Conservation (phyloP, 2,329 filamentous ascomycete species). For the Coniochaeta sp. region DNA sequence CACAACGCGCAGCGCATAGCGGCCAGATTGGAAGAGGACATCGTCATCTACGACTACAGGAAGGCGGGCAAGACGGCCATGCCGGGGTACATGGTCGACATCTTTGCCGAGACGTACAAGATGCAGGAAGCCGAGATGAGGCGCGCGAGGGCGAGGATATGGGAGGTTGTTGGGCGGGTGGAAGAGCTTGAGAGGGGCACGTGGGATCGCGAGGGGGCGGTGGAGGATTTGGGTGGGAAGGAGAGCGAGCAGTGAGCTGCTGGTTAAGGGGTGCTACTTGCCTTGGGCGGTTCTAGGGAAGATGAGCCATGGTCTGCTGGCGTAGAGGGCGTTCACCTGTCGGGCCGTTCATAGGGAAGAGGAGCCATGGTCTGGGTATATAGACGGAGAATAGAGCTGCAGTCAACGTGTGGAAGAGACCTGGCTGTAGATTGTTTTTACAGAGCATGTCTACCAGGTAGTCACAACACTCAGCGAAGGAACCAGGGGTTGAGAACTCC, state of each 20-base stretch:
- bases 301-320: no score
- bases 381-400: no score
- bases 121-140: slow-evolving; percentile 49
- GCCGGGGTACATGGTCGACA: slow-evolving; percentile 31
- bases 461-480: no score
- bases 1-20: slow-evolving; percentile 66
- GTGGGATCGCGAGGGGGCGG: slow-evolving; percentile 66
- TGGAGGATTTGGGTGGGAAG: slow-evolving; percentile 46
- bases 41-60: slow-evolving; percentile 65
- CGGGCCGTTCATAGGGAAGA: no score
- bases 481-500: no score
- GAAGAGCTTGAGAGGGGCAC: slow-evolving; percentile 60
- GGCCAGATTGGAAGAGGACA: slow-evolving; percentile 69
- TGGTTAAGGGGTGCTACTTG: no score
- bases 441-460: no score
- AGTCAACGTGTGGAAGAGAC: no score
- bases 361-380: no score
- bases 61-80: slow-evolving; percentile 28
- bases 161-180: slow-evolving; percentile 50
- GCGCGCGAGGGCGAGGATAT: slow-evolving; percentile 45
- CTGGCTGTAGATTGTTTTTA: no score
- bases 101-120: slow-evolving; percentile 26
- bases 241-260: not conserved
- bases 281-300: no score
- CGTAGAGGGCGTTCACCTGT: no score